Percentiles rank a stretch among this genome's conserved stretches.
Evolutionary conservation across 768 basidiomycete species (phyloP).

Genomic region (Tulasnella sp.): DNA sequence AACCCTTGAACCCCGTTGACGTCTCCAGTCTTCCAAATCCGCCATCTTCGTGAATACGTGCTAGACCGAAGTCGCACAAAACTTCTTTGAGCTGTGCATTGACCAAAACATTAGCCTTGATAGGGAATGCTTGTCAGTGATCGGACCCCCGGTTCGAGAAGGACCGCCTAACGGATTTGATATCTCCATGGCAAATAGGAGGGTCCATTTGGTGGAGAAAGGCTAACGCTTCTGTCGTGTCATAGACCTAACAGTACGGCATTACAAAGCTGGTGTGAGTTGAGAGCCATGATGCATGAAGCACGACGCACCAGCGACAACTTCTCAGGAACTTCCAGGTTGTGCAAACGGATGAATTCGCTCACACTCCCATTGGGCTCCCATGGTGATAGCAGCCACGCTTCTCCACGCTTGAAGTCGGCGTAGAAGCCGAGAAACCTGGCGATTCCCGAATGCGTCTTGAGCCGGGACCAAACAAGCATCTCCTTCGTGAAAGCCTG

Average conservation of each 20-base stretch:
- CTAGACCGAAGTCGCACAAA: constrained; percentile 5
- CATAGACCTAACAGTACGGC: neutral
- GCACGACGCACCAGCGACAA: neutral
- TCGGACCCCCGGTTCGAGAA: too few relatives aligned
- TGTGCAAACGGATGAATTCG: neutral
- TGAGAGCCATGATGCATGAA: too few relatives aligned
- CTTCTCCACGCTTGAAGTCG: neutral
- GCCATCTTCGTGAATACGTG: neutral
- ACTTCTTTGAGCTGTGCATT: neutral
- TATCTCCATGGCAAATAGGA: neutral
- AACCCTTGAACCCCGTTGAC: constrained; percentile 9
- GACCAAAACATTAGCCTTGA: constrained; percentile 3
- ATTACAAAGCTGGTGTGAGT: too few relatives aligned
- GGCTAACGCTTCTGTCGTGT: neutral
- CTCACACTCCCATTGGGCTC: neutral
- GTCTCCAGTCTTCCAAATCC: constrained; percentile 7
- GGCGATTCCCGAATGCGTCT: neutral
- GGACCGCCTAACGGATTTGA: neutral
- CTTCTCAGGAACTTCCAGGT: neutral
- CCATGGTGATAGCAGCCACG: neutral
- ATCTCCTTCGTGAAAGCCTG: constrained; percentile 2
- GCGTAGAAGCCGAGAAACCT: neutral
- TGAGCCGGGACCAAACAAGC: neutral
- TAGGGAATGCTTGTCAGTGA: neutral
- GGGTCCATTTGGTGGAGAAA: neutral